phyloP scores from a whole-genome alignment of 148 eudicot species.

The Rhododendron griersonianum region DNA sequence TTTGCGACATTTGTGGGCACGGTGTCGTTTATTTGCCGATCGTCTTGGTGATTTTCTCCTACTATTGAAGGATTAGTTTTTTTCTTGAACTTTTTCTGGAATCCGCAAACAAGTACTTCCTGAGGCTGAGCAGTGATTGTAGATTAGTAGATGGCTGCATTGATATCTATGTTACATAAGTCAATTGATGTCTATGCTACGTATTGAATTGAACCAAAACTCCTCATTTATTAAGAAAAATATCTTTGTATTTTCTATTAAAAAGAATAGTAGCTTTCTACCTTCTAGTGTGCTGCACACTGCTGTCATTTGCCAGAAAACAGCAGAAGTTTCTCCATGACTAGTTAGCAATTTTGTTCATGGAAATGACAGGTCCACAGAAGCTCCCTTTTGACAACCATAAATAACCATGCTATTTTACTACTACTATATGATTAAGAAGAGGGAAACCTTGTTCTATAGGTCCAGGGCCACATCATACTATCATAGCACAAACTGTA shows the following conservation, averaged over 20 bases:
- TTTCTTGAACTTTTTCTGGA: slow-evolving; percentile 2
- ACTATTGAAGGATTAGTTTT: neutral
- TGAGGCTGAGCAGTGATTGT: neutral
- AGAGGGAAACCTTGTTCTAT: neutral
- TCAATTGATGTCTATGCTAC: neutral
- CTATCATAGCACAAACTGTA: neutral
- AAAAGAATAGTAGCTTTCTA: neutral
- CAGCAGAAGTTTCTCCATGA: neutral
- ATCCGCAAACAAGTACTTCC: neutral
- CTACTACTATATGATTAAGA: neutral
- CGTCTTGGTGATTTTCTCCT: neutral
- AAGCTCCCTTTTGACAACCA: neutral
- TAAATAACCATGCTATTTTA: neutral
- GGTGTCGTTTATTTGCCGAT: neutral
- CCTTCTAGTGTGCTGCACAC: neutral
- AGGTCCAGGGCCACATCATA: neutral
- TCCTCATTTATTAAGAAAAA: neutral
- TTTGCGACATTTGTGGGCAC: slow-evolving; percentile 1
- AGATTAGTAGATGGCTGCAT: neutral
- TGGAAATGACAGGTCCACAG: neutral
- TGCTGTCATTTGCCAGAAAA: neutral
- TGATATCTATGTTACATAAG: neutral
- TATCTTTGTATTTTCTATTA: neutral
- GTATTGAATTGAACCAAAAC: neutral
- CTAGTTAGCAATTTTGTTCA: neutral